Percentiles rank a stretch among this genome's conserved stretches.
These are phyloP conservation scores for Syncephalis fuscata DNA, from an alignment of 371 early-diverging fungal genomes.

Conservation along the genomic window DNA sequence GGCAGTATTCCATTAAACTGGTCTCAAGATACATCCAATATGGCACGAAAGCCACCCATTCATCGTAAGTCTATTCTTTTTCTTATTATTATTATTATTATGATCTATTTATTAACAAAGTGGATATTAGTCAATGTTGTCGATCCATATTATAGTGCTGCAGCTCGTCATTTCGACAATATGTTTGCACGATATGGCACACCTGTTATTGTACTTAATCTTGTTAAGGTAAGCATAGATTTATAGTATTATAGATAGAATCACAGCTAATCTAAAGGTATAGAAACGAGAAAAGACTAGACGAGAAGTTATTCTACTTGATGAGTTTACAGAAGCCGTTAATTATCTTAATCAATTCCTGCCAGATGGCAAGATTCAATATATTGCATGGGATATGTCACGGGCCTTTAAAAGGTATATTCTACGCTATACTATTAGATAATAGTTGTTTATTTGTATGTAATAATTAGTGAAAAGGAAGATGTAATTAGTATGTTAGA, in stretches of 20 bases:
- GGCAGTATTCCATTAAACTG: conserved; percentile 93
- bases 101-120: not conserved
- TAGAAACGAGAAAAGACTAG: conserved; percentile 72
- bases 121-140: conserved; percentile 42
- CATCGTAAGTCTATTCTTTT: conserved; percentile 23
- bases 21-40: conserved; percentile 81
- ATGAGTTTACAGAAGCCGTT: conserved; percentile 68
- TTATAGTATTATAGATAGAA: not conserved
- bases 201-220: conserved; percentile 75
- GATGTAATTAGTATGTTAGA: conserved; percentile 84
- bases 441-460: not conserved
- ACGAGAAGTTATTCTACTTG: conserved; percentile 72
- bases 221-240: conserved; percentile 57
- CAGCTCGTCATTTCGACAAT: conserved; percentile 84
- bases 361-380: conserved; percentile 62
- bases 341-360: conserved; percentile 79
- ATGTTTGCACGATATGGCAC: conserved; percentile 77
- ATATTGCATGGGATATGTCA: conserved; percentile 97
- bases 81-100: too few species aligned
- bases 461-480: conserved; percentile 39
- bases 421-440: not conserved
- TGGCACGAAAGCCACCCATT: conserved; percentile 93
- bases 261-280: not conserved
- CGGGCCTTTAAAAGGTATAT: conserved; percentile 73
- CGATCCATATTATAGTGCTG: conserved; percentile 86